Base-by-base conservation (phyloP, 2,329 filamentous ascomycete genomes). In the Alternaria ventricosa region DNA sequence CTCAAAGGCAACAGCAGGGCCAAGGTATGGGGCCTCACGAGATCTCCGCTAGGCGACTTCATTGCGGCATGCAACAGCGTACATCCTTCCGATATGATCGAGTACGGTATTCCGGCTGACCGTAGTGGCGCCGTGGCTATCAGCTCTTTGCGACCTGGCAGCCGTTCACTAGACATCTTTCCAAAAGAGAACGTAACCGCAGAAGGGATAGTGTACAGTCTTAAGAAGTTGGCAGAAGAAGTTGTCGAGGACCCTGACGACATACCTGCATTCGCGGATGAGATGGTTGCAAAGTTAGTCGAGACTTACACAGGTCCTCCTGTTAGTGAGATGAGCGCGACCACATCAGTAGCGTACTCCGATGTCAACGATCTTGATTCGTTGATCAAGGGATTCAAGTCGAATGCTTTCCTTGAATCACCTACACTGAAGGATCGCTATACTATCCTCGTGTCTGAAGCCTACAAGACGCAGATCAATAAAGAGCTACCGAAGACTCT, bases 21-120 rank as follows among this genome's bases (percentile, higher is more conserved):
- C 7, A 84, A 84, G 64, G 80, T 84, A 8, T 88, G 86, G 84
- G 88, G 88, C 3, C 76, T 88, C 6, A 81, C 83, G 11, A 58
- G 69, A 3, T 83, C 83, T 15, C 84, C 85, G 18, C 71, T 84
- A 18, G 80, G 82, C 22, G 83, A 84, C 28, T 81, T 83, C 23
- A 73, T 84, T 13, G 86, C 85, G 6, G 80, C 81, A 4, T 85
- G 83, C 59, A 79, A 84, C 50, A 86, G 84, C 3, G 69, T 86
- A 27, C 86, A 89, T 71, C 87, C 87, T 0, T 85, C 82, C 5
- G 84, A 88, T 70, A 84, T 86, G 78, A 78, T 88, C 13, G 85
- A 89, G 63, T 89, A 89, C 70, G 81, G 82, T 1, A 84, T 84
- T 7, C 74, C 80, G 8, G 80, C 82, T 4, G 81, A 84, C 25